A percentile compares a stretch with the other conserved stretches of the same genome.
Conservation (phyloP, 805 yeast species). For the Lipomyces chichibuensis region DNA sequence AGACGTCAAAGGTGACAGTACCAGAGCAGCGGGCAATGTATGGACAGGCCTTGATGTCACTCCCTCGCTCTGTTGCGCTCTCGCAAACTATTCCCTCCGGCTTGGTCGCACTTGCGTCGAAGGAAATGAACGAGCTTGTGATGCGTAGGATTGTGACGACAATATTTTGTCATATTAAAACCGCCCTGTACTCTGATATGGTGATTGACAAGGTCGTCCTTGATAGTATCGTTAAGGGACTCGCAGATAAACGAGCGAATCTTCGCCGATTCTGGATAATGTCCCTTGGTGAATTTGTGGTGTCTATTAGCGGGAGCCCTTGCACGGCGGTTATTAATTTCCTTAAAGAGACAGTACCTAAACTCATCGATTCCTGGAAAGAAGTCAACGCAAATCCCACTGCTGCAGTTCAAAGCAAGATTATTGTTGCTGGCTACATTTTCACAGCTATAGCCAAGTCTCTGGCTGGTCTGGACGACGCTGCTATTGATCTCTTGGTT, state of each 20-base stretch:
- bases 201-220: conserved; percentile 38
- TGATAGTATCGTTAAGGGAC: conserved; percentile 56
- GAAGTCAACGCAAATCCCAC: conserved; percentile 59
- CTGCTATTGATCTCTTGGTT: conserved; percentile 37
- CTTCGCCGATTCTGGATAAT: conserved; percentile 70
- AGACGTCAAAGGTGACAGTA: conserved; percentile 57
- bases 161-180: conserved; percentile 52
- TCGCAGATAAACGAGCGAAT: conserved; percentile 64
- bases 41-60: conserved; percentile 50
- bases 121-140: conserved; percentile 76
- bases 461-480: conserved; percentile 32
- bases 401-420: conserved; percentile 55
- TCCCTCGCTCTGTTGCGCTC: conserved; percentile 41
- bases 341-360: conserved; percentile 38
- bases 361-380: conserved; percentile 43
- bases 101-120: conserved; percentile 58
- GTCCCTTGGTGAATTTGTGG: conserved; percentile 50
- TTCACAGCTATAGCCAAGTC: conserved; percentile 42
- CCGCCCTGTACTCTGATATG: conserved; percentile 39
- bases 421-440: conserved; percentile 60
- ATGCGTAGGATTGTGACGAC: conserved; percentile 55
- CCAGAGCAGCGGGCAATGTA: conserved; percentile 67
- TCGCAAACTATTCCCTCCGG: conserved; percentile 50
- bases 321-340: conserved; percentile 29
- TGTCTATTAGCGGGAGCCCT: conserved; percentile 19